phyloP scores from a whole-genome alignment of 1,284 basidiomycete genomes.

The Porodaedalea pini region DNA sequence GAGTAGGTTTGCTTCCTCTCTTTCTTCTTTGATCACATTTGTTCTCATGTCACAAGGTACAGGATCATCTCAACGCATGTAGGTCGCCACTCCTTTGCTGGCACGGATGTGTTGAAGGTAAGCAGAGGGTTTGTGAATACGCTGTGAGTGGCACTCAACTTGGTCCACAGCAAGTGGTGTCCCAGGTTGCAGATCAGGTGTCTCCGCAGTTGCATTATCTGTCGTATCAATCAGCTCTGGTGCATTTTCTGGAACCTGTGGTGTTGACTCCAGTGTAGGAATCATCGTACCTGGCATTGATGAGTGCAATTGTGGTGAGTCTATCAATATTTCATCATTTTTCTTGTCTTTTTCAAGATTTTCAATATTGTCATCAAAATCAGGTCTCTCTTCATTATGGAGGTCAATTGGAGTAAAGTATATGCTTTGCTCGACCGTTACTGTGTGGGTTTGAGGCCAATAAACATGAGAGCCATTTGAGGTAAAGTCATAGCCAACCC shows the following conservation, averaged over 20 bases:
- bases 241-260: too few species aligned
- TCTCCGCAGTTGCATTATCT: too few species aligned
- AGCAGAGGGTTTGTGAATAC: too few species aligned
- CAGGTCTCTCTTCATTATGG: neutral
- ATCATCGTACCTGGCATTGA: neutral
- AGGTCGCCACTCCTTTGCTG: too few species aligned
- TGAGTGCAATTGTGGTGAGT: neutral
- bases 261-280: neutral
- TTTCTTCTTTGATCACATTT: too few species aligned
- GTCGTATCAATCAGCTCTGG: too few species aligned
- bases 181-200: too few species aligned
- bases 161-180: too few species aligned
- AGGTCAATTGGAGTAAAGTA: constrained; percentile 5
- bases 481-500: constrained; percentile 14
- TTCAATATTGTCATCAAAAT: neutral
- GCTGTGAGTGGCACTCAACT: too few species aligned
- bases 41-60: neutral
- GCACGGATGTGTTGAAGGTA: too few species aligned
- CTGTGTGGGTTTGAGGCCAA: constrained; percentile 6
- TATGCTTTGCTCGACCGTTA: constrained; percentile 19
- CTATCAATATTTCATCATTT: neutral
- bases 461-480: constrained; percentile 23
- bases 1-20: neutral
- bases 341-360: neutral
- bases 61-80: neutral